phyloP scores from a whole-genome alignment of 345 rosid species.

The Eucalyptus melliodora region DNA sequence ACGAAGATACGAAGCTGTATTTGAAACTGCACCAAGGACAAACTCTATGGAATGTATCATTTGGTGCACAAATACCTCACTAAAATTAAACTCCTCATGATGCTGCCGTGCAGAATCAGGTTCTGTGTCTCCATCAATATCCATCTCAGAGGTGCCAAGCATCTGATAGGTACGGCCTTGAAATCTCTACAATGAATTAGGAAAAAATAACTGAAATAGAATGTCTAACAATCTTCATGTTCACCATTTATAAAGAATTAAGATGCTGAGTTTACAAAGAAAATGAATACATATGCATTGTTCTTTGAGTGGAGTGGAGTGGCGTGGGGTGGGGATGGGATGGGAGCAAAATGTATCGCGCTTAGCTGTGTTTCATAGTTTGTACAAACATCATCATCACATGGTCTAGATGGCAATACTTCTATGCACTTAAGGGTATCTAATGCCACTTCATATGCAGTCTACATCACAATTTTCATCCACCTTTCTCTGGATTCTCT shows the following conservation, averaged over 20 bases:
- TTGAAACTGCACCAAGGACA: conserved; percentile 92
- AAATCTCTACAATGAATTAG: conserved; percentile 45
- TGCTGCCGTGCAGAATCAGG: conserved; percentile 71
- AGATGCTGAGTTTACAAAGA: neutral
- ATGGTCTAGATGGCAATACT: neutral
- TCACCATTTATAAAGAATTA: neutral
- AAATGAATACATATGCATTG: neutral
- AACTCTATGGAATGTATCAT: conserved; percentile 98
- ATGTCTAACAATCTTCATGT: neutral
- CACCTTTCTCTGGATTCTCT: neutral
- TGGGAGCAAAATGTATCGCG: neutral
- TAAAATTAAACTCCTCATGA: conserved; percentile 86
- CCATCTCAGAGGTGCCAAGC: conserved; percentile 75
- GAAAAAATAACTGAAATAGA: neutral
- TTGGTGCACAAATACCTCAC: conserved; percentile 99
- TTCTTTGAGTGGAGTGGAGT: neutral
- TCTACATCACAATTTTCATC: neutral
- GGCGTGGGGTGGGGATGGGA: neutral
- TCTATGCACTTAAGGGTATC: neutral
- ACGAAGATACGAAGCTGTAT: conserved; percentile 98
- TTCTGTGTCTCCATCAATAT: conserved; percentile 37
- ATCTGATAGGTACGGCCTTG: conserved; percentile 90
- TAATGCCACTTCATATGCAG: neutral
- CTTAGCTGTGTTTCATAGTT: neutral
- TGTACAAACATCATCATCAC: neutral